Conservation (phyloP, 208 protist species). For the Acanthamoeba culbertsoni region DNA sequence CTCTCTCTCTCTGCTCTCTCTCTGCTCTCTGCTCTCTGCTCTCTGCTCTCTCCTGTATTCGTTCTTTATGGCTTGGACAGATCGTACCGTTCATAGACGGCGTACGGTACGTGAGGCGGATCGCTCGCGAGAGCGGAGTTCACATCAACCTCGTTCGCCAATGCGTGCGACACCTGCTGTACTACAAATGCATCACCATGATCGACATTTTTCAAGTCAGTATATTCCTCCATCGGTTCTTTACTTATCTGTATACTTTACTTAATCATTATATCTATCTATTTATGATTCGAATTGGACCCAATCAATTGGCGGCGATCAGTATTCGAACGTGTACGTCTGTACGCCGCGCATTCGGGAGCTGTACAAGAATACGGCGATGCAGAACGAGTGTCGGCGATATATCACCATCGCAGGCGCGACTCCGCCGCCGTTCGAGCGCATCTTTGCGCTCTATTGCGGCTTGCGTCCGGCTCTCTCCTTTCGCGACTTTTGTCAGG, state of each 20-base stretch:
- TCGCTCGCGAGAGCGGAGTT: slow-evolving; percentile 5
- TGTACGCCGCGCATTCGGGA: slow-evolving; percentile 23
- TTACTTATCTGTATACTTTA: background rate
- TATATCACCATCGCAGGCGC: slow-evolving; percentile 20
- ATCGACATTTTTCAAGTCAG: slow-evolving; percentile 57
- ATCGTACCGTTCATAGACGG: slow-evolving; percentile 57
- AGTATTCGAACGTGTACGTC: slow-evolving; percentile 56
- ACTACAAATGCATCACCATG: slow-evolving; percentile 59
- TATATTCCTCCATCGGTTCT: background rate
- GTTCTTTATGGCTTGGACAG: background rate
- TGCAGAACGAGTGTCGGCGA: slow-evolving; percentile 41
- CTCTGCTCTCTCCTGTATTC: background rate
- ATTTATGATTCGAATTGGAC: too few species aligned
- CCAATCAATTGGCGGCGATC: background rate
- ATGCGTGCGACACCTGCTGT: slow-evolving; percentile 44
- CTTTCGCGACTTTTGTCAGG: slow-evolving; percentile 46
- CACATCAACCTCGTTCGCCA: slow-evolving; percentile 27
- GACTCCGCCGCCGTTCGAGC: background rate
- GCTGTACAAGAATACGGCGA: background rate
- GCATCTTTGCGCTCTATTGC: slow-evolving; percentile 42
- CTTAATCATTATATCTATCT: too few species aligned
- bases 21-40: background rate
- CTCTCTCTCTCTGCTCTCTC: background rate
- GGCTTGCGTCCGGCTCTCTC: slow-evolving; percentile 14
- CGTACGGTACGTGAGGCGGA: slow-evolving; percentile 34